Percentiles rank a stretch among this genome's conserved stretches.
phyloP scores from a whole-genome alignment of 1,139 yeast species.

The Geotrichum carabidarum region DNA sequence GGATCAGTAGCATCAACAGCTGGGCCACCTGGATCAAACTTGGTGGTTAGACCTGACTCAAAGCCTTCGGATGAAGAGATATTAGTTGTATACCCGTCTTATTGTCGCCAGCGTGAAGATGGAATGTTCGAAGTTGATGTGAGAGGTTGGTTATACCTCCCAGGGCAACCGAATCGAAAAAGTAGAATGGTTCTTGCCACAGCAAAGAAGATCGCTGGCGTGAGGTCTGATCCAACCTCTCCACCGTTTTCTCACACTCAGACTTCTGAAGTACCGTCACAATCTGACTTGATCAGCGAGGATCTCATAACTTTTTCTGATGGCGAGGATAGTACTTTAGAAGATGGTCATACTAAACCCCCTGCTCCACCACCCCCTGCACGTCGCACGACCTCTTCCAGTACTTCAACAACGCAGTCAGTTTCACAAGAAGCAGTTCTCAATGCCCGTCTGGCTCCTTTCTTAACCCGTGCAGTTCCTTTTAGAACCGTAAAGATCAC shows the following conservation, averaged over 20 bases:
- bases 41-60: background rate
- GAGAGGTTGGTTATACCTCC: slow-evolving; percentile 68
- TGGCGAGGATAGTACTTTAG: slow-evolving; percentile 6
- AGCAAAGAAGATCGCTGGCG: slow-evolving; percentile 62
- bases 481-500: slow-evolving; percentile 13
- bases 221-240: slow-evolving; percentile 14
- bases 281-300: slow-evolving; percentile 14
- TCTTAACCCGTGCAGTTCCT: slow-evolving; percentile 30
- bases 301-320: slow-evolving; percentile 30
- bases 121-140: slow-evolving; percentile 50
- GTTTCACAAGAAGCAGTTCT: slow-evolving; percentile 23
- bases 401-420: slow-evolving; percentile 5
- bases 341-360: background rate
- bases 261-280: background rate
- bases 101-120: slow-evolving; percentile 43
- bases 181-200: slow-evolving; percentile 63
- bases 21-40: slow-evolving; percentile 11
- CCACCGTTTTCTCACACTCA: background rate
- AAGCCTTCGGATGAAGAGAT: slow-evolving; percentile 31
- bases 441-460: slow-evolving; percentile 28
- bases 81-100: slow-evolving; percentile 56
- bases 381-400: background rate
- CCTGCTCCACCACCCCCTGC: slow-evolving; percentile 10
- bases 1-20: slow-evolving; percentile 17
- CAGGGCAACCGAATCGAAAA: slow-evolving; percentile 66